Evolutionary conservation across 192 early-diverging fungal genomes (phyloP).

Genomic region (Coemansia sp.): DNA sequence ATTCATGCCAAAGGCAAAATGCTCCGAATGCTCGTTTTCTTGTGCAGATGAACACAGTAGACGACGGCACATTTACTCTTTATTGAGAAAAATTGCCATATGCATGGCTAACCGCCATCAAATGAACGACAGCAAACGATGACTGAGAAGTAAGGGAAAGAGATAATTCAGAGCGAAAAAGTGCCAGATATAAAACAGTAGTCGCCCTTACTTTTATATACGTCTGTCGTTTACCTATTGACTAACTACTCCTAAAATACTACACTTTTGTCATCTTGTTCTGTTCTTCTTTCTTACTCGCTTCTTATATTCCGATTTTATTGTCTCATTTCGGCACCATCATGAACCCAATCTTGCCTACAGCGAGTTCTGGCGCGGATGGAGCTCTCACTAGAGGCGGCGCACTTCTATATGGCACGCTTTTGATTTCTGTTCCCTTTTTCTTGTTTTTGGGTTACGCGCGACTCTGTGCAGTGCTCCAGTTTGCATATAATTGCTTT

Average conservation of each 20-base stretch:
- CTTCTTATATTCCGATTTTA: not conserved
- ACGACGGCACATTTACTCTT: not conserved
- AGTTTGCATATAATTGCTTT: slow-evolving; percentile 74
- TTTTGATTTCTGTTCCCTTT: not conserved
- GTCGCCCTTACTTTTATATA: not conserved
- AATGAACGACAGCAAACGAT: not conserved
- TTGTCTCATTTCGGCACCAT: not conserved
- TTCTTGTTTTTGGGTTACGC: not conserved
- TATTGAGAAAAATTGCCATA: slow-evolving; percentile 1
- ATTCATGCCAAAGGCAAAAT: not conserved
- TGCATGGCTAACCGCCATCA: slow-evolving; percentile 1
- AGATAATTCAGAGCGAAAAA: not conserved
- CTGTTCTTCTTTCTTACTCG: not conserved
- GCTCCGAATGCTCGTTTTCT: not conserved
- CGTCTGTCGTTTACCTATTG: not conserved
- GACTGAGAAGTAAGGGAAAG: no score
- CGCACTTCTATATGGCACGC: not conserved
- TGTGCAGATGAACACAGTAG: slow-evolving; percentile 4
- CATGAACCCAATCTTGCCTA: not conserved
- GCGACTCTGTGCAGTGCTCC: not conserved
- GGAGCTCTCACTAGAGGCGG: not conserved
- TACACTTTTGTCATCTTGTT: not conserved
- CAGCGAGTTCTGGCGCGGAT: not conserved
- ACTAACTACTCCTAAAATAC: not conserved
- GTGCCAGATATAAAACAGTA: not conserved